These are phyloP conservation scores for Rhodotorula sp. DNA, from an alignment of 1,284 basidiomycete species.

Conservation along the genomic window DNA sequence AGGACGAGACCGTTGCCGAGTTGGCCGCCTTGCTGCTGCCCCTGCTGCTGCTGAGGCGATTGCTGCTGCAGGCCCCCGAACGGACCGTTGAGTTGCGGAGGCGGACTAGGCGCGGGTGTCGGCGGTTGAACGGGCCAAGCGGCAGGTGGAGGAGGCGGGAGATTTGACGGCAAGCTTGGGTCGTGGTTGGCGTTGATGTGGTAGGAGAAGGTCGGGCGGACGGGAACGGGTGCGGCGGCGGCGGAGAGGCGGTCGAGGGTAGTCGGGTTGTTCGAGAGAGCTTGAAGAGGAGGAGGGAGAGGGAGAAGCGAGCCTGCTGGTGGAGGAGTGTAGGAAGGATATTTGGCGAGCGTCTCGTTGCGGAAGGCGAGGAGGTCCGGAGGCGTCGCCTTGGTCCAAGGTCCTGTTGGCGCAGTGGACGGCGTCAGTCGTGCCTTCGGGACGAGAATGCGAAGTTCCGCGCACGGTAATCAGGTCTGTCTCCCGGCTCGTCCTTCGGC, in stretches of 20 bases:
- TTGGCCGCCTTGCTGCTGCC: conserved; percentile 57
- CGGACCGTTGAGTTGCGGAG: conserved; percentile 63
- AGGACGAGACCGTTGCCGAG: conserved; percentile 62
- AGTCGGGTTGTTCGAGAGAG: conserved; percentile 19
- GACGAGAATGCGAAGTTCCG: conserved; percentile 52
- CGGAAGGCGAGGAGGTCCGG: conserved; percentile 83
- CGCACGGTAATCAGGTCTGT: conserved; percentile 10
- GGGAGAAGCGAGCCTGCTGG: conserved; percentile 47
- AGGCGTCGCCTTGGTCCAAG: conserved; percentile 57
- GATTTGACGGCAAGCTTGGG: conserved; percentile 23
- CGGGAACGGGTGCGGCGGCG: conserved; percentile 83
- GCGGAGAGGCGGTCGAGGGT: conserved; percentile 67
- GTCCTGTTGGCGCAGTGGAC: neutral
- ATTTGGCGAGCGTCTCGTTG: conserved; percentile 85
- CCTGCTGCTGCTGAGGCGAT: conserved; percentile 54
- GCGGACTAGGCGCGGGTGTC: conserved; percentile 43
- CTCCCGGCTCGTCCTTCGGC: conserved; percentile 30
- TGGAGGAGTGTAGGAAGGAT: conserved; percentile 66
- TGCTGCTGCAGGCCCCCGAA: conserved; percentile 52
- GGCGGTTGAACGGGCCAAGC: conserved; percentile 24
- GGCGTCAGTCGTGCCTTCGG: no score
- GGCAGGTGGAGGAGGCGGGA: conserved; percentile 18
- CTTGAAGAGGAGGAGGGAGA: conserved; percentile 37
- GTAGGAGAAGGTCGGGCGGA: conserved; percentile 61
- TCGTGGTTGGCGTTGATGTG: conserved; percentile 61